These are phyloP conservation scores for Arabidopsis suecica DNA, from an alignment of 345 rosid species.

Conservation along the genomic window DNA sequence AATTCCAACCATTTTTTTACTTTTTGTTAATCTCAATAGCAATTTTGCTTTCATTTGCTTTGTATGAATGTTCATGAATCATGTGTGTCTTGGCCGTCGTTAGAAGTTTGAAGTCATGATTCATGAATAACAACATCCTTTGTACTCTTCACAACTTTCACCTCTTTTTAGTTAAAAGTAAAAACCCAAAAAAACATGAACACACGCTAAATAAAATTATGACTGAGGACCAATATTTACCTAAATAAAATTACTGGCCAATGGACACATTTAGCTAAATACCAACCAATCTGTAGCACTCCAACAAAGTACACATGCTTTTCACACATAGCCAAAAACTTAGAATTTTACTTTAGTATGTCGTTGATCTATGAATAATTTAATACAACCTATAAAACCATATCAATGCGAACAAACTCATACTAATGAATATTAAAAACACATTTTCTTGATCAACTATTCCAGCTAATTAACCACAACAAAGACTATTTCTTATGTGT, in stretches of 20 bases:
- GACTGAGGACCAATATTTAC: neutral
- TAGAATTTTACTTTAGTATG: neutral
- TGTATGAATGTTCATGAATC: constrained; percentile 38
- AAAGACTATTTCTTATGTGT: neutral
- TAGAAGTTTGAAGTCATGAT: constrained; percentile 34
- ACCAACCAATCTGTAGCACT: neutral
- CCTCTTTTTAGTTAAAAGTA: neutral
- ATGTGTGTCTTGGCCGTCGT: constrained; percentile 20
- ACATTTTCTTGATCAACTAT: neutral
- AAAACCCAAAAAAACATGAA: neutral
- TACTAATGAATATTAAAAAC: neutral
- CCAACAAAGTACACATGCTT: neutral
- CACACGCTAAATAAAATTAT: neutral
- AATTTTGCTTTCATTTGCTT: constrained; percentile 4
- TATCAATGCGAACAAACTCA: neutral
- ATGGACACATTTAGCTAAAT: neutral
- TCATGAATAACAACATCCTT: constrained; percentile 33
- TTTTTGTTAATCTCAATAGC: neutral
- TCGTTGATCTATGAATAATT: neutral
- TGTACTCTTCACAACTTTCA: constrained; percentile 36
- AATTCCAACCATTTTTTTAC: constrained; percentile 20
- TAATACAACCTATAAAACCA: neutral
- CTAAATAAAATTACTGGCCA: neutral
- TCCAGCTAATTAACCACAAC: neutral
- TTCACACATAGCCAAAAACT: neutral